phyloP scores from a whole-genome alignment of 2,329 filamentous ascomycete species.

The Colletotrichum scovillei region DNA sequence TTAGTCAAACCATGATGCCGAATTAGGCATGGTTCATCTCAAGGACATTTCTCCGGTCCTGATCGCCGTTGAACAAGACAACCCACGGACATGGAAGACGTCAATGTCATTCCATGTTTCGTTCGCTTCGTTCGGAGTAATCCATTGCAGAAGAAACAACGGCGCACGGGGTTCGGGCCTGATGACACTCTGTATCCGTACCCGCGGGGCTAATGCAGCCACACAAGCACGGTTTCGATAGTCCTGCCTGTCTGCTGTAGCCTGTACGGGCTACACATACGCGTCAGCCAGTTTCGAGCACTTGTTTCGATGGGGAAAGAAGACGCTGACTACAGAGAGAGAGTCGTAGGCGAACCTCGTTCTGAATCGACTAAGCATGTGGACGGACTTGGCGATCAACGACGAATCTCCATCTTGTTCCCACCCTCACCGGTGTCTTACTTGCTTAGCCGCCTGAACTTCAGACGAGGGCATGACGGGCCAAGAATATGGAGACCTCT shows the following conservation, averaged over 20 bases:
- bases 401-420: neutral
- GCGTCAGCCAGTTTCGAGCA: slow-evolving; percentile 12
- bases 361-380: neutral
- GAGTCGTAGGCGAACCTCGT: neutral
- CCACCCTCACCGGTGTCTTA: slow-evolving; percentile 1
- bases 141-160: neutral
- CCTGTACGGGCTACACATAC: neutral
- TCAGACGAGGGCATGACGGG: neutral
- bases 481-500: neutral
- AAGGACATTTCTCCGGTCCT: neutral
- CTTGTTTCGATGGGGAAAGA: neutral
- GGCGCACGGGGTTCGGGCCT: neutral
- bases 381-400: neutral
- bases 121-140: neutral
- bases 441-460: slow-evolving; percentile 20
- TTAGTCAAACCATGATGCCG: neutral
- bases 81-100: slow-evolving; percentile 3
- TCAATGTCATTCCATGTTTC: slow-evolving; percentile 6
- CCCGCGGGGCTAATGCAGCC: slow-evolving; percentile 20
- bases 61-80: neutral
- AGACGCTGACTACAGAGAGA: neutral
- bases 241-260: slow-evolving; percentile 6
- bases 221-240: slow-evolving; percentile 24
- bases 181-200: neutral
- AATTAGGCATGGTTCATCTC: neutral